Evolutionary conservation across 352 stramenopile species (phyloP), one percentile per base, ranked within the genome.

Genomic region (Phytopythium montanum): DNA sequence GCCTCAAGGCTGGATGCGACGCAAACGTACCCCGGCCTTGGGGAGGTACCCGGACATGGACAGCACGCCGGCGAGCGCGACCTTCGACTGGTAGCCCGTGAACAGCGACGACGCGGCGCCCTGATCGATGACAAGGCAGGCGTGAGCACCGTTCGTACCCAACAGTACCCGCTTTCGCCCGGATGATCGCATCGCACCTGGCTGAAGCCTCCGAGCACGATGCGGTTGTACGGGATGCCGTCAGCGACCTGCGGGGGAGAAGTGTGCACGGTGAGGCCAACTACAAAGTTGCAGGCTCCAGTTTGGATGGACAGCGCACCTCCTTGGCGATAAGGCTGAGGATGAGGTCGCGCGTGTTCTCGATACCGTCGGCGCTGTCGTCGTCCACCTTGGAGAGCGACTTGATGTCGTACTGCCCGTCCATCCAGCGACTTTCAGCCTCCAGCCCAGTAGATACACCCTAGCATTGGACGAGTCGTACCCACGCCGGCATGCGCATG

Each of bases 181-280:
- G 33, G 14, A 38, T 38, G 14, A 38, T 38, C 33, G 33, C 10
- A 29, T 25, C 54, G n/a, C 29, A 77, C 94, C 65, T 98, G 95
- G 58, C 79, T 96, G 70, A 99, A 99, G 29, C 96, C 96, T 16
- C 86, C 93, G 34, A 99, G 70, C 7, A 98, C 86, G 61, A 99
- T 97, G 23, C 90, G 90, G 50, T 73, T 87, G 61, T 92, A 85
- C 0, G 91, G 85, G 28, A 98, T 89, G 29, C 84, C 84, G 23
- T 31, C 66, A 18, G 59, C 66, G 38, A 87, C 63, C 64, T 75
- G 31, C 25, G 36, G 14, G 5, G 21, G 16, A 19, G 34, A 5
- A 59, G 6, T 29, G 12, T 9, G 25, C 14, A n/a, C 18, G 3
- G 34, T 26, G 10, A 60, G 23, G 10, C 23, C 16, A 13, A 16